Conservation (phyloP, 1,284 basidiomycete genomes). For the Ceratobasidium sp. region DNA sequence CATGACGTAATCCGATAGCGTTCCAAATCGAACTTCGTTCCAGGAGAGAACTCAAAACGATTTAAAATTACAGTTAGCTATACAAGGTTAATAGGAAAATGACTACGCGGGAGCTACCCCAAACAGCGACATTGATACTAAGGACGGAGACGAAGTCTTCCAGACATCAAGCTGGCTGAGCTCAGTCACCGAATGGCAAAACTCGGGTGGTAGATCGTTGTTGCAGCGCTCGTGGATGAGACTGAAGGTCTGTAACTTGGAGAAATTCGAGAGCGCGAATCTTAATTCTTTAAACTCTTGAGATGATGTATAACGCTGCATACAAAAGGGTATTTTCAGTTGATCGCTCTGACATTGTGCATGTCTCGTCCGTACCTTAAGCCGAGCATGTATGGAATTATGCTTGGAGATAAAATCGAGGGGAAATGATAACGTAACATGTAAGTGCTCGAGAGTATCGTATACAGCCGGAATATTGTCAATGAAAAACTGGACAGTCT, state of each 20-base stretch:
- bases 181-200: constrained; percentile 33
- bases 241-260: constrained; percentile 20
- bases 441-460: constrained; percentile 18
- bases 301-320: constrained; percentile 18
- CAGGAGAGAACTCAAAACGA: neutral
- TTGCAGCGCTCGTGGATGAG: constrained; percentile 30
- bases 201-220: constrained; percentile 34
- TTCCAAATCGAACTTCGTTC: neutral
- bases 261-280: constrained; percentile 18
- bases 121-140: constrained; percentile 29
- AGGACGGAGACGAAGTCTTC: constrained; percentile 26
- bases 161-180: constrained; percentile 24
- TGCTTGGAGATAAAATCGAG: constrained; percentile 39
- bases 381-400: constrained; percentile 33
- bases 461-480: constrained; percentile 24
- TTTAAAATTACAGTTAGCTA: neutral
- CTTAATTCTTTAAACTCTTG: constrained; percentile 30
- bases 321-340: neutral
- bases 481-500: constrained; percentile 17
- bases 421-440: constrained; percentile 20
- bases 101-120: constrained; percentile 11
- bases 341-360: too few relatives aligned
- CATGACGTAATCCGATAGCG: neutral
- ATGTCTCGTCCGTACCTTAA: constrained; percentile 15
- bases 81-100: neutral